Evolutionary conservation across 352 stramenopile genomes (phyloP), one percentile per base, ranked within the genome.

Genomic region (Plasmopara viticola): DNA sequence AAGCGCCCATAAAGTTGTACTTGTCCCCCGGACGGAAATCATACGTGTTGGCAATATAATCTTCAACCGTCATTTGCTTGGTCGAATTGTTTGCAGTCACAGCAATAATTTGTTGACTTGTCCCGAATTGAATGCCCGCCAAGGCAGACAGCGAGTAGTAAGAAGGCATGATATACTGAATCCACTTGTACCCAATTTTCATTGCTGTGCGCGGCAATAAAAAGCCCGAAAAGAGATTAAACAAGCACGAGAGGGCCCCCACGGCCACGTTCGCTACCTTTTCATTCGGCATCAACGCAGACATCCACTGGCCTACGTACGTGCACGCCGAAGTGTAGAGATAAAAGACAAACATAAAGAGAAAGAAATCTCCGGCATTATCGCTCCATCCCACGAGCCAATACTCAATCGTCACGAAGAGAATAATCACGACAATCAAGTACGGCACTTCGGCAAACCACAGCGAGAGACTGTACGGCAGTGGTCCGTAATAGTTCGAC

Each of bases 241-340:
- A 75, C 45, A 84, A 40, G 40, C 66, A 80, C 47, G 76, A 87
- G 2, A 87, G 30, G 0, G 76, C 76, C 43, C 76, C 76, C 18
- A 87, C 76, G 4, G 76, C 76, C 7, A 87, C 73, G 52, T 84
- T 86, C 18, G 72, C 75, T 38, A 86, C 75, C 72, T 86, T 86
- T 49, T 68, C 56, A 53, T 84, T 86, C 14, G 75, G 75, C 64
- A 66, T 82, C 55, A 86, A 53, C 42, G 66, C 75, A 15, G 72
- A 68, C 75, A 86, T 86, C 72, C 72, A 86, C 60, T 86, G 75
- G 8, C 75, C 75, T 3, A 83, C 50, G 50, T 72, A 84, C 35
- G 73, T 84, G 53, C 68, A 84, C 0, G 64, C 64, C 18, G 73
- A 80, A 28, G 72, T 79, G 69, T 78, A 83, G 8, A 56, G 50